Evolutionary conservation across 2,329 filamentous ascomycete species (phyloP).

Genomic region (Ceratocystis diversiconidia): DNA sequence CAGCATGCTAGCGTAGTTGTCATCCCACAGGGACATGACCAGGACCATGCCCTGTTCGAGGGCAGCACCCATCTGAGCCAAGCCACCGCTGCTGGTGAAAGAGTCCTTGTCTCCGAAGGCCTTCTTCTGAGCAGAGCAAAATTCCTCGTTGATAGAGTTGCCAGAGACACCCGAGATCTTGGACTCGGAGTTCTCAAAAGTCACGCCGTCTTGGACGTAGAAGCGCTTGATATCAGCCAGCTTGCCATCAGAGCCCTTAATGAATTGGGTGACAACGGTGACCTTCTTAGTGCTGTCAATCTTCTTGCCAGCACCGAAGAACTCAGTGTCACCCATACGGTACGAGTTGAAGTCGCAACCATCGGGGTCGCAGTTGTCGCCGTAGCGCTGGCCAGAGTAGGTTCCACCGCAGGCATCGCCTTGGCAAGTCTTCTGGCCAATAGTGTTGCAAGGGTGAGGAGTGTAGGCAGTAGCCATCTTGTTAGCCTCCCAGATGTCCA

Average conservation of each 20-base stretch:
- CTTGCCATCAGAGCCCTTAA: slow-evolving; percentile 16
- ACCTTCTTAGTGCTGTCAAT: slow-evolving; percentile 44
- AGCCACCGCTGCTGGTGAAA: slow-evolving; percentile 42
- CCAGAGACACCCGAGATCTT: slow-evolving; percentile 33
- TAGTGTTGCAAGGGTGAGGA: slow-evolving; percentile 37
- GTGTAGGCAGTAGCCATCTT: slow-evolving; percentile 41
- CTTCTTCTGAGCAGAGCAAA: slow-evolving; percentile 42
- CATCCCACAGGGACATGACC: slow-evolving; percentile 44
- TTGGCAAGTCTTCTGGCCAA: slow-evolving; percentile 20
- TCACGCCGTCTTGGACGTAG: slow-evolving; percentile 45
- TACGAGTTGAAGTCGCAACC: slow-evolving; percentile 54
- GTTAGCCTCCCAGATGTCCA: slow-evolving; percentile 47
- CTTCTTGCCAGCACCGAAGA: slow-evolving; percentile 44
- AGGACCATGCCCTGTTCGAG: slow-evolving; percentile 47
- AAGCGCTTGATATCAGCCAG: slow-evolving; percentile 38
- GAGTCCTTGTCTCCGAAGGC: slow-evolving; percentile 36
- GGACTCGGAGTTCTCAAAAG: slow-evolving; percentile 33
- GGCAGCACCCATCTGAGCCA: slow-evolving; percentile 40
- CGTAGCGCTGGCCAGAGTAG: slow-evolving; percentile 37
- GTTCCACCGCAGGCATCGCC: slow-evolving; percentile 32
- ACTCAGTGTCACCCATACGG: slow-evolving; percentile 45
- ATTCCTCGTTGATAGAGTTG: slow-evolving; percentile 42
- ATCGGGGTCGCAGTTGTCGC: slow-evolving; percentile 46
- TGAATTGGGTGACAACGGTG: slow-evolving; percentile 49
- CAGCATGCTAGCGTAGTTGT: slow-evolving; percentile 47